Evolutionary conservation across 495 filamentous ascomycete genomes (phyloP), one percentile per base, ranked within the genome.

Genomic region (Gamarada debralockiae): DNA sequence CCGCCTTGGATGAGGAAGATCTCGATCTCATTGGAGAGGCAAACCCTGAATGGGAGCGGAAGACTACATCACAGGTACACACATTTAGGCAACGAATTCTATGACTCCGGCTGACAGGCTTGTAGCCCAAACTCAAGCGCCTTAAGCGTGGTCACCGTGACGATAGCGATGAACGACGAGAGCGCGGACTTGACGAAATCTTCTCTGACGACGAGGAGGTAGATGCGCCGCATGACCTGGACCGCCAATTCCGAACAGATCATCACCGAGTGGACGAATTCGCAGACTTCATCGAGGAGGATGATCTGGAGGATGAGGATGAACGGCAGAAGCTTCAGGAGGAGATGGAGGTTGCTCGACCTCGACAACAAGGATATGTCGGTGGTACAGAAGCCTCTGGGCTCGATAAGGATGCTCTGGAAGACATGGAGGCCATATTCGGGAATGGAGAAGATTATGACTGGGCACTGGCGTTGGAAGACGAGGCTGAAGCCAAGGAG

Each of bases 271-370:
- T 79, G 21, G 89, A 96, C 64, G 93, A 98, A 63, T 91, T 97
- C 62, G 93, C 87, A 47, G 93, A 91, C 64, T 98, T 98, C 71
- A 98, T 98, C 62, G 92, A 97, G 61, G 89, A 96, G 55, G 93
- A 97, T 58, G 91, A 87, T 48, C 86, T 91, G 34, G 90, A 90
- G 52, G 91, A 96, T 53, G 90, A 93, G 49, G 89, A 80, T 36
- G 81, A 92, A 58, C 74, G 78, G 17, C 83, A 84, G 45, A 82
- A 79, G 39, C 79, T 87, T 52, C 83, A 86, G 46, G 93, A 97
- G 62, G 93, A 97, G 55, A 76, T 83, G 60, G 93, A 95, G 59
- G 87, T 97, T 52, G 85, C 85, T 49, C 78, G 86, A 31, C 85
- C 90, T 2, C 73, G 76, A 52, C 75, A 85, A 54, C 75, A 79